Conservation (phyloP, 495 filamentous ascomycete species). For the Penicillium silybi region DNA sequence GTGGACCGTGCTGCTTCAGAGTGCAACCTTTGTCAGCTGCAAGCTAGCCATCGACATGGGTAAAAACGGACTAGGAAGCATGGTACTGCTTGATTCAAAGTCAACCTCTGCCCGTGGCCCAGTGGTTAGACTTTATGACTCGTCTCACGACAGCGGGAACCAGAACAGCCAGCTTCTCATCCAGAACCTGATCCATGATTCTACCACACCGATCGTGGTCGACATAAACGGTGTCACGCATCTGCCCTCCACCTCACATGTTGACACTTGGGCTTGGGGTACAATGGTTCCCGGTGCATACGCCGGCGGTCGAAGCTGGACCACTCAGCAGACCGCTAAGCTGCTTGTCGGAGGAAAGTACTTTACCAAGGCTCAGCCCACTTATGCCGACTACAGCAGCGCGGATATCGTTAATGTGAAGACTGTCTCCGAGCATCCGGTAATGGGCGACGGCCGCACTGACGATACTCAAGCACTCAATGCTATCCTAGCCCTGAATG, state of each 20-base stretch:
- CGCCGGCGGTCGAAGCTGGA: conserved; percentile 17
- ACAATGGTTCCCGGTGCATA: conserved; percentile 31
- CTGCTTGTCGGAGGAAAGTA: conserved; percentile 26
- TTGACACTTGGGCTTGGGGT: conserved; percentile 43
- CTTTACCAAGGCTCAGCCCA: conserved; percentile 36
- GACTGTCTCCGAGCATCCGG: conserved; percentile 28
- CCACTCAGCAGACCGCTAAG: conserved; percentile 15
- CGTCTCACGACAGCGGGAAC: conserved; percentile 29
- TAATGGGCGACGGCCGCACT: conserved; percentile 39
- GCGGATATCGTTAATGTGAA: conserved; percentile 50
- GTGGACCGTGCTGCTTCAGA: conserved; percentile 41
- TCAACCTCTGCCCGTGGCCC: conserved; percentile 47
- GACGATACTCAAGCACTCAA: conserved; percentile 51
- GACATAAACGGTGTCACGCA: conserved; percentile 32
- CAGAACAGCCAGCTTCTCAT: conserved; percentile 37
- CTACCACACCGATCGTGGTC: conserved; percentile 27
- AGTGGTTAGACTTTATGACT: conserved; percentile 45
- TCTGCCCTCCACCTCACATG: conserved; percentile 43
- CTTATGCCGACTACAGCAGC: conserved; percentile 46
- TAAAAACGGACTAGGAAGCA: conserved; percentile 42
- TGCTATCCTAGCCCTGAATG: conserved; percentile 44
- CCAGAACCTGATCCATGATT: conserved; percentile 31
- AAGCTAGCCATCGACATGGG: conserved; percentile 34
- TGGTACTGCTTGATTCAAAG: conserved; percentile 43
- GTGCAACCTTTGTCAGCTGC: conserved; percentile 29